Evolutionary conservation across 805 yeast species (phyloP).

Genomic region (Candida golubevii): DNA sequence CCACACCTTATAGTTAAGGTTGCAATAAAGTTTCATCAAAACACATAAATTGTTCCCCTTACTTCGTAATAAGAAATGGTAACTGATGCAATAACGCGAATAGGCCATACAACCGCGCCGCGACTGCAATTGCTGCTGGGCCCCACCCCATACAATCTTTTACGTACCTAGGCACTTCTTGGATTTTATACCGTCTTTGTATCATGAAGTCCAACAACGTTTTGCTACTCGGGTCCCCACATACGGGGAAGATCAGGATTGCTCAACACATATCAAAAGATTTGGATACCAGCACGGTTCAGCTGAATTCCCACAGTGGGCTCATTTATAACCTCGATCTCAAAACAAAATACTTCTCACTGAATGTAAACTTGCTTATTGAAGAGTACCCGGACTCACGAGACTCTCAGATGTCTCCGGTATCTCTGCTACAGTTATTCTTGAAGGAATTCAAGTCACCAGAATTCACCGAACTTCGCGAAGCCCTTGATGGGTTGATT

Average conservation of each 20-base stretch:
- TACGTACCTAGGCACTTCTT: no score
- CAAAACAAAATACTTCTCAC: slow-evolving; percentile 30
- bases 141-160: no score
- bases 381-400: slow-evolving; percentile 34
- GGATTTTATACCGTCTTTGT: background rate
- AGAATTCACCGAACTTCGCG: slow-evolving; percentile 42
- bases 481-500: slow-evolving; percentile 43
- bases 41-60: no score
- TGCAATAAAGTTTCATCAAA: no score
- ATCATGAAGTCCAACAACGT: slow-evolving; percentile 32
- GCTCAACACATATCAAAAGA: slow-evolving; percentile 26
- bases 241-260: slow-evolving; percentile 35
- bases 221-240: slow-evolving; percentile 42
- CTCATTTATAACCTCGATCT: slow-evolving; percentile 24
- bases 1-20: no score
- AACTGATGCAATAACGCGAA: no score
- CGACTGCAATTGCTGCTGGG: no score
- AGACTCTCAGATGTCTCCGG: slow-evolving; percentile 3
- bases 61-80: no score
- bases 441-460: slow-evolving; percentile 31
- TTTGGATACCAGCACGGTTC: slow-evolving; percentile 32
- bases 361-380: slow-evolving; percentile 27
- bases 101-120: no score
- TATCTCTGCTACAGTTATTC: slow-evolving; percentile 30
- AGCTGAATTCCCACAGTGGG: slow-evolving; percentile 30